phyloP scores from a whole-genome alignment of 2,329 filamentous ascomycete genomes.

The Ophiosphaerella korrae region DNA sequence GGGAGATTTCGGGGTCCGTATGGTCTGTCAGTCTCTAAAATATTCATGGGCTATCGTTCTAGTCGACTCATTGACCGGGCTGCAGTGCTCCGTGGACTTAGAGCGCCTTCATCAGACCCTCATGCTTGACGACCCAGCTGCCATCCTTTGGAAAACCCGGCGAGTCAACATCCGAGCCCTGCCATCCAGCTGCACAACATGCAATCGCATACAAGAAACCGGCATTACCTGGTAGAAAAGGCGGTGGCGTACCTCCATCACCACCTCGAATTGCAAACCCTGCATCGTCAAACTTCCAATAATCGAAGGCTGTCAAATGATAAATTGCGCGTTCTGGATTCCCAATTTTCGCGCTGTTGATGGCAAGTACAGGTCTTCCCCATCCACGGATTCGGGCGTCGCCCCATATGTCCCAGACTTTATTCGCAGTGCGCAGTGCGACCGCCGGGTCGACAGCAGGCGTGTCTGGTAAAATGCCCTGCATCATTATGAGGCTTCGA shows the following conservation, averaged over 20 bases:
- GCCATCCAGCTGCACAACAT: slow-evolving; percentile 62
- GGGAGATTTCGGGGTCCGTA: too few species aligned
- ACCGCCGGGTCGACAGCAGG: slow-evolving; percentile 27
- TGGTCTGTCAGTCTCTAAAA: too few species aligned
- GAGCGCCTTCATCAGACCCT: slow-evolving; percentile 26
- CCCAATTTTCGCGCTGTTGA: slow-evolving; percentile 34
- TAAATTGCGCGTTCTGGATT: slow-evolving; percentile 33
- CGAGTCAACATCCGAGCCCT: slow-evolving; percentile 47
- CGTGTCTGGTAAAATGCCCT: slow-evolving; percentile 33
- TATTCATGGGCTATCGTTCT: too few species aligned
- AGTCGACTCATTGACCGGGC: too few species aligned
- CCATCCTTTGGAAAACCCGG: slow-evolving; percentile 31
- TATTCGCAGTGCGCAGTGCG: slow-evolving; percentile 31
- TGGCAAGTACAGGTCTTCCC: slow-evolving; percentile 37
- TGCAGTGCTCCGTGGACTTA: background rate
- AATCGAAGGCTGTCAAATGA: slow-evolving; percentile 55
- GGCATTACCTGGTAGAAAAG: slow-evolving; percentile 61
- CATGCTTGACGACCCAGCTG: slow-evolving; percentile 27
- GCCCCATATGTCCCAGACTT: slow-evolving; percentile 36
- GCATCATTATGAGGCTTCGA: slow-evolving; percentile 34
- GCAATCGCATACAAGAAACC: slow-evolving; percentile 57
- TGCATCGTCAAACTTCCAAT: slow-evolving; percentile 61
- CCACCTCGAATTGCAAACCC: slow-evolving; percentile 58
- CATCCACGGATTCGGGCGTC: slow-evolving; percentile 36
- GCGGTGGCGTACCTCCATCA: slow-evolving; percentile 59